phyloP scores from a whole-genome alignment of 2,329 filamentous ascomycete species.

The Periglandula ipomoeae region DNA sequence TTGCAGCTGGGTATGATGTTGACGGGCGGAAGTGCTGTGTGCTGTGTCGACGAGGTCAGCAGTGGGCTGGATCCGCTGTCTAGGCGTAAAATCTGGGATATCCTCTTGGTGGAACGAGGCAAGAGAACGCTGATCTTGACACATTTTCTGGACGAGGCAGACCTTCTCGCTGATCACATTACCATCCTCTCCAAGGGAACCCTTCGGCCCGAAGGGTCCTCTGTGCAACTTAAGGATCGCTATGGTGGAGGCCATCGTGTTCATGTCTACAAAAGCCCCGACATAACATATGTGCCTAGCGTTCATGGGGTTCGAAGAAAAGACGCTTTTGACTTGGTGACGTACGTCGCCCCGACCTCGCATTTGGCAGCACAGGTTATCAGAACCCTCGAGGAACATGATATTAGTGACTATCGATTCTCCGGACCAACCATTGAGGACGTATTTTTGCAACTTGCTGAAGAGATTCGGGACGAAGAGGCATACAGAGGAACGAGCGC shows the following conservation, averaged over 20 bases:
- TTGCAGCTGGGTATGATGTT: conserved; percentile 93
- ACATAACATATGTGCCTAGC: conserved; percentile 35
- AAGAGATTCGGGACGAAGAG: conserved; percentile 58
- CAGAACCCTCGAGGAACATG: conserved; percentile 53
- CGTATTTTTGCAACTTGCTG: conserved; percentile 78
- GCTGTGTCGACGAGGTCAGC: conserved; percentile 86
- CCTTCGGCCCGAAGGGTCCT: conserved; percentile 73
- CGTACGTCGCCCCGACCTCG: conserved; percentile 64
- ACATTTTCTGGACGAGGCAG: conserved; percentile 89
- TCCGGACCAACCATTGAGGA: conserved; percentile 88
- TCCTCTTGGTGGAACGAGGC: conserved; percentile 75
- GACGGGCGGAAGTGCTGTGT: conserved; percentile 78
- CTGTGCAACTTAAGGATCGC: conserved; percentile 74
- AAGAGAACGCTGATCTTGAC: conserved; percentile 76
- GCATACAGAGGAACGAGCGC: conserved; percentile 17
- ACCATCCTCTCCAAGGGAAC: conserved; percentile 79
- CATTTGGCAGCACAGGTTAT: conserved; percentile 63
- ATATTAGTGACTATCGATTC: conserved; percentile 71
- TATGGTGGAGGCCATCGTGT: conserved; percentile 81
- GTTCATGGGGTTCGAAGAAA: conserved; percentile 49
- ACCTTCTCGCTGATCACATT: conserved; percentile 81
- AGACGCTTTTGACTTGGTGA: conserved; percentile 58
- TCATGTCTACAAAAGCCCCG: conserved; percentile 54
- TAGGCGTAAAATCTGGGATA: conserved; percentile 88
- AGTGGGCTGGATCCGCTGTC: conserved; percentile 82